A percentile compares a stretch with the other conserved stretches of the same genome.
phyloP scores from a whole-genome alignment of 179 eudicot genomes.

The Silene coronaria region DNA sequence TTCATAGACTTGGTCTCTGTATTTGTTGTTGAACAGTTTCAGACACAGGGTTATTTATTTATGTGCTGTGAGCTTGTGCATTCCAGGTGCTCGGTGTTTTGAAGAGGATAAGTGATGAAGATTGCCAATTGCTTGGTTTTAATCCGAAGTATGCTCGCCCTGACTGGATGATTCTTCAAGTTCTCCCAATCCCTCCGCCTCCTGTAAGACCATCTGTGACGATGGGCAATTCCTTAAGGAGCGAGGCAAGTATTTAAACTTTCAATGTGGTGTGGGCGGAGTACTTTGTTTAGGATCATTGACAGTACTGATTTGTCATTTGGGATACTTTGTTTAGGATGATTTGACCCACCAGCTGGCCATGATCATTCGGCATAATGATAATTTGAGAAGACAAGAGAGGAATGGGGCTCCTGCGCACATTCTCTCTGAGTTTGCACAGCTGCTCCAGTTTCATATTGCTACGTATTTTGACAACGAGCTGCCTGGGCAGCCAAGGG shows the following conservation, averaged over 20 bases:
- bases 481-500: slow-evolving; percentile 99
- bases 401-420: slow-evolving; percentile 99
- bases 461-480: slow-evolving; percentile 99
- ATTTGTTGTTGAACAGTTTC: not conserved
- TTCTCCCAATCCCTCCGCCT: slow-evolving; percentile 95
- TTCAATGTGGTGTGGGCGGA: not conserved
- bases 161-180: slow-evolving; percentile 99
- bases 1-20: slow-evolving; percentile 9
- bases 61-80: slow-evolving; percentile 7
- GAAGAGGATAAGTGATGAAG: slow-evolving; percentile 91
- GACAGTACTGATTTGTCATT: slow-evolving; percentile 12
- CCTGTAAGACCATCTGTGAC: slow-evolving; percentile 98
- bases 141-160: slow-evolving; percentile 97
- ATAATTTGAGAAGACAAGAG: slow-evolving; percentile 89
- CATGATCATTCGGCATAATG: slow-evolving; percentile 95
- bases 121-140: slow-evolving; percentile 73
- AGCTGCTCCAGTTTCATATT: slow-evolving; percentile 87
- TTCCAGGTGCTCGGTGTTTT: slow-evolving; percentile 75
- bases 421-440: slow-evolving; percentile 91
- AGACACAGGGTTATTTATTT: not conserved
- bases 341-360: slow-evolving; percentile 98
- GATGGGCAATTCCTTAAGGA: slow-evolving; percentile 96
- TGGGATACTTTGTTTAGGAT: slow-evolving; percentile 46
- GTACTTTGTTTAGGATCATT: not conserved
- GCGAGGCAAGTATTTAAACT: slow-evolving; percentile 62